Evolutionary conservation across 345 rosid species (phyloP).

Genomic region (Lumnitzera littorea): DNA sequence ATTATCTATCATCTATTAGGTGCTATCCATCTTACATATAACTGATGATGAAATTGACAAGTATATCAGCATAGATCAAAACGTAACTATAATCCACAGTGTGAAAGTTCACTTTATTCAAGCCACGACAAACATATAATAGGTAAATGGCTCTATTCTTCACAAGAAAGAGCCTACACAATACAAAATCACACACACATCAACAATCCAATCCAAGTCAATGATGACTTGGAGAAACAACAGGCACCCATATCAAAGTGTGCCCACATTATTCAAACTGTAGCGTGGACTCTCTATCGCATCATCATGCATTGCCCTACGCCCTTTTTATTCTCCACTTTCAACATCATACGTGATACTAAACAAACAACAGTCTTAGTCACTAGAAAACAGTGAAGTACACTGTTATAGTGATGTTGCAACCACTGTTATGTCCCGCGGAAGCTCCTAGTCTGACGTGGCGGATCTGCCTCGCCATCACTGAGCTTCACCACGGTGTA

Average conservation of each 20-base stretch:
- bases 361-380: conserved; percentile 13
- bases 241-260: neutral
- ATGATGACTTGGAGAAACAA: conserved; percentile 6
- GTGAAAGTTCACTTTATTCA: no score
- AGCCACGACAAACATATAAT: no score
- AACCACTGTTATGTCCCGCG: conserved; percentile 22
- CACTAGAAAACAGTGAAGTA: neutral
- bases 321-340: conserved; percentile 24
- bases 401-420: no score
- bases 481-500: conserved; percentile 78
- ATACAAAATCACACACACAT: neutral
- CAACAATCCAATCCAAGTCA: conserved; percentile 6
- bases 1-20: no score
- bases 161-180: no score
- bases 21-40: no score
- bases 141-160: no score
- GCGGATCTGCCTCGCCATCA: conserved; percentile 48
- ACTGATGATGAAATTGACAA: no score
- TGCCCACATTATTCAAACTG: conserved; percentile 9
- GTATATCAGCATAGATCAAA: no score
- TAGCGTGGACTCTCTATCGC: conserved; percentile 20
- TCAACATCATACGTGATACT: conserved; percentile 7
- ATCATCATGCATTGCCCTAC: conserved; percentile 14
- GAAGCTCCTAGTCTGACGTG: conserved; percentile 76
- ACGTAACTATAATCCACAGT: no score